Percentiles rank a stretch among this genome's conserved stretches.
These are phyloP conservation scores for Apium graveolens DNA, from an alignment of 129 eudicot species.

Conservation along the genomic window DNA sequence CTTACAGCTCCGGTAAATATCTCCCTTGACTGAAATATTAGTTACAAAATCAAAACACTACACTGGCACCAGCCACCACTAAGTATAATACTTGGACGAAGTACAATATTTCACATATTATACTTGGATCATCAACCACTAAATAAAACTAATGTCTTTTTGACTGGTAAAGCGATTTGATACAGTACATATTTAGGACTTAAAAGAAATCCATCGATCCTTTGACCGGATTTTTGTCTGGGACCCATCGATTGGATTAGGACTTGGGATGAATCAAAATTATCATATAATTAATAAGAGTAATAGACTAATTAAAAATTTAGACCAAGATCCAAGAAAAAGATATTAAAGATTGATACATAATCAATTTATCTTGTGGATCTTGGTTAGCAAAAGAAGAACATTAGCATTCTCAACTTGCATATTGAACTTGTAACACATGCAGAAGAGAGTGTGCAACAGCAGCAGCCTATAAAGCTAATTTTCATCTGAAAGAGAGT, in stretches of 20 bases:
- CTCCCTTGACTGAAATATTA: conserved; percentile 55
- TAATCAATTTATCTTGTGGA: conserved; percentile 61
- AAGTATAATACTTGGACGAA: too few relatives aligned
- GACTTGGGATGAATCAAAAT: too few relatives aligned
- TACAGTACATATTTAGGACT: not conserved
- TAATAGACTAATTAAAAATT: too few relatives aligned
- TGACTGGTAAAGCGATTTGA: not conserved
- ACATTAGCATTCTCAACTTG: conserved; percentile 81
- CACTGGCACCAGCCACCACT: too few relatives aligned
- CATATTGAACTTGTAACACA: conserved; percentile 74
- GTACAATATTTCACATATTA: too few relatives aligned
- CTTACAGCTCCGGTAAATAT: conserved; percentile 73
- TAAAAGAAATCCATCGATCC: too few relatives aligned
- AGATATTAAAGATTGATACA: not conserved
- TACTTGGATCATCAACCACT: not conserved
- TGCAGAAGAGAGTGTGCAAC: conserved; percentile 82
- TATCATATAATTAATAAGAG: too few relatives aligned
- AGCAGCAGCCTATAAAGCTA: conserved; percentile 68
- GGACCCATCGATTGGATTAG: too few relatives aligned
- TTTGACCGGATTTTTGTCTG: too few relatives aligned
- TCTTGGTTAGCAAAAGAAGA: conserved; percentile 88
- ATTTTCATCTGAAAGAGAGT: conserved; percentile 4
- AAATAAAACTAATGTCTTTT: not conserved
- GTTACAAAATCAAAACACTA: not conserved
- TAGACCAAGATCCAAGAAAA: not conserved